Evolutionary conservation across 805 yeast genomes (phyloP).

Genomic region (Isabelozyma pseudorhagii): DNA sequence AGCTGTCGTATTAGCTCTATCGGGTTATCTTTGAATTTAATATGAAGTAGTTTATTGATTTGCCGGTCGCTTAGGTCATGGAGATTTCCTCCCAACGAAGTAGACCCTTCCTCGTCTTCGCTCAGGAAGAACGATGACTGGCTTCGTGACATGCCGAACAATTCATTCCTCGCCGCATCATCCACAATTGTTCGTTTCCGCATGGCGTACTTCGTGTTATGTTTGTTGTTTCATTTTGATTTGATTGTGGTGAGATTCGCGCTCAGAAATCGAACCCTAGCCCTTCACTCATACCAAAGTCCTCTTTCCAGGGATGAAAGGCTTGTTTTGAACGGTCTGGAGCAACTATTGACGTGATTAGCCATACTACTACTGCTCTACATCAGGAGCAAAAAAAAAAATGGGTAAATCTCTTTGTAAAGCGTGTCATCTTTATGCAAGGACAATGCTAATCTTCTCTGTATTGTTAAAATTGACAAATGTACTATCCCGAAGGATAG

Average conservation of each 20-base stretch:
- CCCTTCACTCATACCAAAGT: not conserved
- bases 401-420: slow-evolving; percentile 98
- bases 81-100: slow-evolving; percentile 11
- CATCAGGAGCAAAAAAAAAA: slow-evolving; percentile 54
- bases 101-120: not conserved
- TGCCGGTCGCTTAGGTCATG: slow-evolving; percentile 19
- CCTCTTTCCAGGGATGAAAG: too few species aligned
- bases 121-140: not conserved
- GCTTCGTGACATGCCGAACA: not conserved
- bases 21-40: slow-evolving; percentile 25
- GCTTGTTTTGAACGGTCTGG: too few species aligned
- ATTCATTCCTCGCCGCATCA: not conserved
- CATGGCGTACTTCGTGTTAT: not conserved
- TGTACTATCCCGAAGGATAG: slow-evolving; percentile 45
- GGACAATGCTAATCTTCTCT: slow-evolving; percentile 99
- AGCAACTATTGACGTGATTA: too few species aligned
- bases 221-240: not conserved
- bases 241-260: not conserved
- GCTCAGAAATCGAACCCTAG: not conserved
- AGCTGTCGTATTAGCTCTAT: slow-evolving; percentile 41
- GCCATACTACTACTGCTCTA: too few species aligned
- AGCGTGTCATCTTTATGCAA: slow-evolving; percentile 99
- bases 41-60: slow-evolving; percentile 14
- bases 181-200: not conserved
- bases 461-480: slow-evolving; percentile 99